Evolutionary conservation across 2,329 filamentous ascomycete species (phyloP).

Genomic region (Talaromyces sp.): DNA sequence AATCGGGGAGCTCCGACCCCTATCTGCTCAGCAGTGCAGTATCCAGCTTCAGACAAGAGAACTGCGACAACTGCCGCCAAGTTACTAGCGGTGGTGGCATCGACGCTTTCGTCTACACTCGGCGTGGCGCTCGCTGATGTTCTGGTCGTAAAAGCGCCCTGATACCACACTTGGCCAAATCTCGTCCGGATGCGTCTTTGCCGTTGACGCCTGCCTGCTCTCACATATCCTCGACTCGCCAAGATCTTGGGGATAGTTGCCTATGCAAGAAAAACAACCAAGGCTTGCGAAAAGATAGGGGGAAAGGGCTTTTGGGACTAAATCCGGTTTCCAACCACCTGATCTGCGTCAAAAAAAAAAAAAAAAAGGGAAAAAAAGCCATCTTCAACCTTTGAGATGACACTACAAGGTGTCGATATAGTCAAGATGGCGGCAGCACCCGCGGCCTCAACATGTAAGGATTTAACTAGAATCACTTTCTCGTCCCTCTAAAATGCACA

Average conservation of each 20-base stretch:
- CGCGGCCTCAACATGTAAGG: conserved; percentile 1
- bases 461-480: background rate
- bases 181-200: background rate
- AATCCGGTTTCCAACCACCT: background rate
- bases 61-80: background rate
- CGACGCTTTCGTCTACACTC: background rate
- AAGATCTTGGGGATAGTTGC: background rate
- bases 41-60: background rate
- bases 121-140: background rate
- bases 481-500: background rate
- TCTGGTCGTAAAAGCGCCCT: background rate
- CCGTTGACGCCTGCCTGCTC: background rate
- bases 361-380: background rate
- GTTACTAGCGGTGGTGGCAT: background rate
- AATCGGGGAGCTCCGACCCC: background rate
- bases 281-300: background rate
- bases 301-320: background rate
- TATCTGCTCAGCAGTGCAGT: background rate
- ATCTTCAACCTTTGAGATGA: background rate
- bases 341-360: background rate
- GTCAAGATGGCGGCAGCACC: conserved; percentile 1
- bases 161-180: background rate
- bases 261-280: background rate
- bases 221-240: background rate
- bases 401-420: background rate